Evolutionary conservation across 495 filamentous ascomycete species (phyloP), one percentile per base, ranked within the genome.

Genomic region (Aspergillus sclerotiicarbonarius): DNA sequence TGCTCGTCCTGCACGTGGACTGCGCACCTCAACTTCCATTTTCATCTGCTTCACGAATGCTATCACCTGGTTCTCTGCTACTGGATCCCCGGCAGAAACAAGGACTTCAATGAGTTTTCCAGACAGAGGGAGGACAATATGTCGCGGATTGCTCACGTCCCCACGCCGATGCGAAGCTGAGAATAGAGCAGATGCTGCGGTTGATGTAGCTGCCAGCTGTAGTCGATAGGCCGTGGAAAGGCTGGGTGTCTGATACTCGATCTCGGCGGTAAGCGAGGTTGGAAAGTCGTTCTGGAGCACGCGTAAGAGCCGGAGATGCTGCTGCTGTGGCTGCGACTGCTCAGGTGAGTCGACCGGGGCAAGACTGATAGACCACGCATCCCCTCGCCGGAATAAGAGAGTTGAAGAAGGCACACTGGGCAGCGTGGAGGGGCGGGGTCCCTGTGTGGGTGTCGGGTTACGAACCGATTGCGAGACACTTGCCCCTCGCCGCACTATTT

Each of bases 1-100:
- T 3, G 84, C 76, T 12, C 59, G 67, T 7, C 84, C 83, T 16
- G 71, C 71, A 39, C 71, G 75, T 8, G 70, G 73, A 53, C 76
- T 76, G 29, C 84, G 63, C 7, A 87, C 74, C 65, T 86, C 84
- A 13, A 86, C 65, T 65, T 87, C 83, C 84, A 86, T 86, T 70
- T 87, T 86, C 83, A 87, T 87, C 69, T 87, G 84, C 64, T 82
- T 79, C 21, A 87, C 75, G 21, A 86, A 81, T 31, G 80, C 82
- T n/a, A 87, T 68, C 0, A 82, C 78, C 59, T 86, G 80, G 25
- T 80, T 76, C 48, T 79, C 69, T 8, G 66, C 73, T 0, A 87
- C 67, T 29, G 66, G 53, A 55, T 87, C 81, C 0, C 83, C 83
- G 15, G 78, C 73, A 6, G 76, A 67, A 2, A 87, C 81, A 8